Percentiles rank a stretch among this genome's conserved stretches.
These are phyloP conservation scores for Sarcodon sp. DNA, from an alignment of 768 basidiomycete species.

Conservation along the genomic window DNA sequence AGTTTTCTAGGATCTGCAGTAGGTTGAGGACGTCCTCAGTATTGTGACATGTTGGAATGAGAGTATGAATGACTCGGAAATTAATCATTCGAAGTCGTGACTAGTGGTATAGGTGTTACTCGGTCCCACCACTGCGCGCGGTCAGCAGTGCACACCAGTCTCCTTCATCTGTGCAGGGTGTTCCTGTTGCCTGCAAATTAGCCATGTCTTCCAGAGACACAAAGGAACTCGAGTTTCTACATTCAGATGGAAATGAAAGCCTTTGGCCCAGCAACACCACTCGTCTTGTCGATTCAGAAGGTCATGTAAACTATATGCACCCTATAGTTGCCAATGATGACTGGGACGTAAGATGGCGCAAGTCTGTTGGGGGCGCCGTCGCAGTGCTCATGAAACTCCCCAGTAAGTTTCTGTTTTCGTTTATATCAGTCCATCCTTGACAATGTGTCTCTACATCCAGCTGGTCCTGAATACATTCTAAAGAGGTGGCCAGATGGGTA, in stretches of 20 bases:
- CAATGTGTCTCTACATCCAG: constrained; percentile 16
- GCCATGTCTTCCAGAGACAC: not conserved
- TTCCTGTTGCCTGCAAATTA: not conserved
- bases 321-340: constrained; percentile 36
- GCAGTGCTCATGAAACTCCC: constrained; percentile 33
- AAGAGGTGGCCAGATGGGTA: constrained; percentile 57
- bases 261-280: constrained; percentile 49
- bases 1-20: too few species aligned
- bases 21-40: too few species aligned
- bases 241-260: constrained; percentile 42
- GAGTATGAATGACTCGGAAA: too few species aligned
- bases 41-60: too few species aligned
- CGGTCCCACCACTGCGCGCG: too few species aligned
- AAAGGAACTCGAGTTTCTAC: constrained; percentile 34
- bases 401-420: constrained; percentile 22
- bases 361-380: constrained; percentile 24
- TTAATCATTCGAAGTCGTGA: too few species aligned
- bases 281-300: constrained; percentile 38
- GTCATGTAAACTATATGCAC: constrained; percentile 64
- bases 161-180: not conserved
- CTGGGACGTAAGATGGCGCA: constrained; percentile 42
- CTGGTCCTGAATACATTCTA: constrained; percentile 44
- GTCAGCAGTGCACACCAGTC: too few species aligned
- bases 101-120: too few species aligned
- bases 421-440: not conserved